phyloP scores from a whole-genome alignment of 805 yeast species.

The Ogataea corticis region DNA sequence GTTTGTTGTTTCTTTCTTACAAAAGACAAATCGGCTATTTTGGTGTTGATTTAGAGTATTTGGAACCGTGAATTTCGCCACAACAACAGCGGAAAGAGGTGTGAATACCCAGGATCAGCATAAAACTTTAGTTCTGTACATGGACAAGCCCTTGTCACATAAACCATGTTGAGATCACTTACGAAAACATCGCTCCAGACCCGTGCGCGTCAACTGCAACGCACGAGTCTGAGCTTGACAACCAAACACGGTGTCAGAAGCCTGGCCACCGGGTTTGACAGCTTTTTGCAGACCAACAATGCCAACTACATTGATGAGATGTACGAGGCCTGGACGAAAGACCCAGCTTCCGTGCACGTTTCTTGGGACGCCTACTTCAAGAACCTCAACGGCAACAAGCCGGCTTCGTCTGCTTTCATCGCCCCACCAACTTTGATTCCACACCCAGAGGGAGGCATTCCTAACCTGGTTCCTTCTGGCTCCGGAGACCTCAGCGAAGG shows the following conservation, averaged over 20 bases:
- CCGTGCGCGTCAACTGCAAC: constrained; percentile 10
- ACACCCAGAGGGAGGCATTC: constrained; percentile 74
- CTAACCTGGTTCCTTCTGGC: constrained; percentile 55
- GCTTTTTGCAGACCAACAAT: constrained; percentile 78
- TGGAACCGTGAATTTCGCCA: background rate
- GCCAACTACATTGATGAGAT: constrained; percentile 96
- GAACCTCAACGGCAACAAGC: constrained; percentile 69
- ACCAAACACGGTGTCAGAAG: constrained; percentile 15
- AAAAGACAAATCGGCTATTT: background rate
- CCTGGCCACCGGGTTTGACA: constrained; percentile 54
- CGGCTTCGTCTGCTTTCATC: constrained; percentile 73
- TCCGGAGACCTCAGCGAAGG: constrained; percentile 59
- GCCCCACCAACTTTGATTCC: constrained; percentile 94
- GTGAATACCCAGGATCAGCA: constrained; percentile 1
- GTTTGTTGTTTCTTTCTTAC: background rate
- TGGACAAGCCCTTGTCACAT: constrained; percentile 1
- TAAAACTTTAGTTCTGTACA: constrained; percentile 3
- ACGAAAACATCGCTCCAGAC: constrained; percentile 26
- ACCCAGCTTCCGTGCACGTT: constrained; percentile 87
- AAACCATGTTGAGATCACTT: constrained; percentile 31
- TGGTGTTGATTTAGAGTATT: no score
- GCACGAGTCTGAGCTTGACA: constrained; percentile 5
- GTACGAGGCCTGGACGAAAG: constrained; percentile 92
- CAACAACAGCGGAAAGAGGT: background rate
- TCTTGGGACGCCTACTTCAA: constrained; percentile 98